Evolutionary conservation across 2,329 filamentous ascomycete species (phyloP).

Genomic region (Xylaria sp.): DNA sequence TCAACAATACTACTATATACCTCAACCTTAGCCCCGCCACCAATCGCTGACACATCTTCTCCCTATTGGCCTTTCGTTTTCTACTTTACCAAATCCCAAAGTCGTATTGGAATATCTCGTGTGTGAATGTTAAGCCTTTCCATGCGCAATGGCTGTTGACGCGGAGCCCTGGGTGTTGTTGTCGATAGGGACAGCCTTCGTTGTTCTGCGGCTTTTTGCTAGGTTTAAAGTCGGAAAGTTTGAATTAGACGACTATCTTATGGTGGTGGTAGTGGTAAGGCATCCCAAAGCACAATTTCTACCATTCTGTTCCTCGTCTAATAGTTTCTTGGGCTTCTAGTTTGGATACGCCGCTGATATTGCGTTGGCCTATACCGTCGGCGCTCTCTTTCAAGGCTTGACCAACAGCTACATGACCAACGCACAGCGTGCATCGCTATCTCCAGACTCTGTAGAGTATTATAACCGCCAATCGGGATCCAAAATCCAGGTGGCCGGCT

Average conservation of each 20-base stretch:
- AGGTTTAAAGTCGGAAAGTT: conserved; percentile 40
- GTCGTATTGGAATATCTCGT: background rate
- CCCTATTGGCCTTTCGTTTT: background rate
- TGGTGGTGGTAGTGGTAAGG: conserved; percentile 42
- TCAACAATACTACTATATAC: background rate
- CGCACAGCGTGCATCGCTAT: conserved; percentile 35
- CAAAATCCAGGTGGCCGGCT: conserved; percentile 48
- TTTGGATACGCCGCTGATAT: conserved; percentile 31
- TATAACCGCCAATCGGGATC: conserved; percentile 45
- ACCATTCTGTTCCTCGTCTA: background rate
- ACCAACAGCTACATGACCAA: conserved; percentile 42
- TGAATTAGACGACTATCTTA: conserved; percentile 44
- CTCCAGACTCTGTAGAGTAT: conserved; percentile 35
- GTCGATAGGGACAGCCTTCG: conserved; percentile 34
- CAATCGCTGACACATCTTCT: background rate
- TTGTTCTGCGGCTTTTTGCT: conserved; percentile 36
- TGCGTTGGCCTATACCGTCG: conserved; percentile 32
- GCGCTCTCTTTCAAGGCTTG: conserved; percentile 26
- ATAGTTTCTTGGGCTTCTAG: conserved; percentile 21
- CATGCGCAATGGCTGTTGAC: conserved; percentile 11
- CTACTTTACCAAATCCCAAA: background rate
- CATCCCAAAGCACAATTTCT: background rate
- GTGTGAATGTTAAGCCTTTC: background rate
- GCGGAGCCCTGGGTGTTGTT: conserved; percentile 24
- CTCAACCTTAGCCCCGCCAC: conserved; percentile 5